Percentiles rank a stretch among this genome's conserved stretches.
These are phyloP conservation scores for Fomitopsis schrenkii DNA, from an alignment of 1,284 basidiomycete genomes.

Conservation along the genomic window DNA sequence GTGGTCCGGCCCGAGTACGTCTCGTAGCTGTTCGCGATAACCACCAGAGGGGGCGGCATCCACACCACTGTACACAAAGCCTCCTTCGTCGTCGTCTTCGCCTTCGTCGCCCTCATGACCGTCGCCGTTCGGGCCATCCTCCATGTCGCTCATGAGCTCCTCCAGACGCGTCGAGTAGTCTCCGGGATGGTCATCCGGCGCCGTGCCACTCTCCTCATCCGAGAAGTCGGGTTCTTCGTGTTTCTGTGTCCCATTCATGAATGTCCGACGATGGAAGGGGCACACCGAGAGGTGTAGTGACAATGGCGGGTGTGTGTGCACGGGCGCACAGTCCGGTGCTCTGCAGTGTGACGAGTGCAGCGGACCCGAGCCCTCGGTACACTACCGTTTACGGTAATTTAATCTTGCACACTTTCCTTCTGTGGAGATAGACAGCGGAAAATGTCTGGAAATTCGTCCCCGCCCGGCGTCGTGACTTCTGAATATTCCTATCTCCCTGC, in stretches of 20 bases:
- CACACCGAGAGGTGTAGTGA: conserved; percentile 1
- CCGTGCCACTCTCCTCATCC: conserved; percentile 30
- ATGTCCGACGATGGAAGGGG: neutral
- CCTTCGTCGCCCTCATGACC: conserved; percentile 30
- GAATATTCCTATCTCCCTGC: conserved; percentile 7
- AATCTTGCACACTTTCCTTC: neutral
- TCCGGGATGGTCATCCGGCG: conserved; percentile 34
- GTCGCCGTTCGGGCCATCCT: conserved; percentile 26
- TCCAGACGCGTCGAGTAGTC: conserved; percentile 73
- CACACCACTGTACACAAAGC: conserved; percentile 68
- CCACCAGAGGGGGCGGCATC: conserved; percentile 46
- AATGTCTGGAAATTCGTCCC: neutral
- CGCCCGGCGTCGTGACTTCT: conserved; percentile 2
- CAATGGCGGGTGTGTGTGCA: neutral
- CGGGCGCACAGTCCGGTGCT: neutral
- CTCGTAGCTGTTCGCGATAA: conserved; percentile 65
- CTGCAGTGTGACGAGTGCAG: neutral
- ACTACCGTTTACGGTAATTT: neutral
- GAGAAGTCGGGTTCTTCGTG: conserved; percentile 25
- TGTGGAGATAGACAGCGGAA: neutral
- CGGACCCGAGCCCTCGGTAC: neutral
- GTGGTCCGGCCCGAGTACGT: conserved; percentile 67
- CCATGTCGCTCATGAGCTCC: conserved; percentile 55
- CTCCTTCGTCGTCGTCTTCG: conserved; percentile 51
- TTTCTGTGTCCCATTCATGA: conserved; percentile 27